These are phyloP conservation scores for Melanogaster broomeanus DNA, from an alignment of 768 basidiomycete species.

Conservation along the genomic window DNA sequence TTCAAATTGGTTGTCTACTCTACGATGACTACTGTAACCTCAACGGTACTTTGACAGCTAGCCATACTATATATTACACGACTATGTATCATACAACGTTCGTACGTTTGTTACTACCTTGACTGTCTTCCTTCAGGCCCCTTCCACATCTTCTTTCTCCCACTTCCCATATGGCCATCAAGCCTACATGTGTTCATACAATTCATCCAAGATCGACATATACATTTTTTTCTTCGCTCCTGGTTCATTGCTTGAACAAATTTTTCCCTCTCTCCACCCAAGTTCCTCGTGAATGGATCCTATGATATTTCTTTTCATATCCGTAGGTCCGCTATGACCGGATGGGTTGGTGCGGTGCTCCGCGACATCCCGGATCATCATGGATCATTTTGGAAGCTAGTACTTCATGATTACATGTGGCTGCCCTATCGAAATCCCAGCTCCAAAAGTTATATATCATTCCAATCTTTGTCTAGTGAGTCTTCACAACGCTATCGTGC, in stretches of 20 bases:
- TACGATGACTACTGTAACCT: no score
- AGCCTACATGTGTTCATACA: conserved; percentile 8
- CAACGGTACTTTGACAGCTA: no score
- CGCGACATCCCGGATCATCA: conserved; percentile 34
- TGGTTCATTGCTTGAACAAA: conserved; percentile 14
- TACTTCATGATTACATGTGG: no score
- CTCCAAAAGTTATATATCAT: conserved; percentile 11
- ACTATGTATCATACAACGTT: no score
- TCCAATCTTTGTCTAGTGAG: conserved; percentile 13
- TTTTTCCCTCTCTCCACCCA: conserved; percentile 18
- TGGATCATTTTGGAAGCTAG: no score
- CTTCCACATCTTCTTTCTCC: no score
- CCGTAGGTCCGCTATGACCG: conserved; percentile 34
- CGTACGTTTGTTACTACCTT: no score
- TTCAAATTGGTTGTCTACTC: conserved; percentile 7
- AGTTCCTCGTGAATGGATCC: no score
- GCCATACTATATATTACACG: no score
- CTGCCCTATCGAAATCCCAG: no score
- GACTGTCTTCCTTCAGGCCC: no score
- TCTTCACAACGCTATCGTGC: conserved; percentile 1
- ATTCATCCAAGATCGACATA: neutral
- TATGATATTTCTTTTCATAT: conserved; percentile 31
- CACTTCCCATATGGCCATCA: no score
- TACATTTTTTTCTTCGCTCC: neutral
- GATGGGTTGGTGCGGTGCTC: conserved; percentile 20